phyloP scores from a whole-genome alignment of 805 yeast species.

The Candida sphagnicola region DNA sequence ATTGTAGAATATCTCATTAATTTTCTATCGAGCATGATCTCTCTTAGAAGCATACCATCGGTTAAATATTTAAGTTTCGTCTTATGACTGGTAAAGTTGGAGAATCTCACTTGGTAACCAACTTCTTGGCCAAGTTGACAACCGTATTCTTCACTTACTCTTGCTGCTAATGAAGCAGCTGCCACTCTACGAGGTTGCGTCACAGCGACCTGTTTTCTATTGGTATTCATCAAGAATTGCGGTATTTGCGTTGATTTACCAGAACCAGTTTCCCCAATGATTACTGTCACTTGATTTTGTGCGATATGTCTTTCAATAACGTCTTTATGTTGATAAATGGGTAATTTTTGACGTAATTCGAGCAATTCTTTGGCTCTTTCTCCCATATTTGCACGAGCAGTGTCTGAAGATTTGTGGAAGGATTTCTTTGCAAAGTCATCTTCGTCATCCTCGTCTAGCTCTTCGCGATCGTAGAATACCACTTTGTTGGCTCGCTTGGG shows the following conservation, averaged over 20 bases:
- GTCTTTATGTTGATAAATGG: conserved; percentile 70
- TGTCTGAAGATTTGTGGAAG: conserved; percentile 1
- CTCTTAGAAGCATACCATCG: conserved; percentile 96
- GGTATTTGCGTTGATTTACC: conserved; percentile 98
- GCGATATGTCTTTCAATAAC: conserved; percentile 54
- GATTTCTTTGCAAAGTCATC: conserved; percentile 11
- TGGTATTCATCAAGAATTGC: conserved; percentile 67
- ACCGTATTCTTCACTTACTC: conserved; percentile 89
- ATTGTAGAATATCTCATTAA: conserved; percentile 68
- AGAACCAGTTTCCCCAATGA: conserved; percentile 96
- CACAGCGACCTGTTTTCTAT: conserved; percentile 67
- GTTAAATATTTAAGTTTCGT: conserved; percentile 85
- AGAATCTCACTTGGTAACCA: conserved; percentile 92
- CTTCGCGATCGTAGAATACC: conserved; percentile 29
- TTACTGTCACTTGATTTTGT: conserved; percentile 63
- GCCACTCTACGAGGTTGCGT: conserved; percentile 98
- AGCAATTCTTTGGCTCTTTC: conserved; percentile 43
- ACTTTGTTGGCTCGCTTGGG: conserved; percentile 14
- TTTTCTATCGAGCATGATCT: conserved; percentile 70
- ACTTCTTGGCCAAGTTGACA: conserved; percentile 73
- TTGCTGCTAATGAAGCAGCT: conserved; percentile 86
- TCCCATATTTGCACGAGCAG: conserved; percentile 20
- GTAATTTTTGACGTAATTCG: conserved; percentile 55
- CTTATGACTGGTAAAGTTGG: conserved; percentile 52
- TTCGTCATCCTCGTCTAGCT: conserved; percentile 26